Base-by-base conservation (phyloP, 2,329 filamentous ascomycete genomes). In the Sarocladium strictum region DNA sequence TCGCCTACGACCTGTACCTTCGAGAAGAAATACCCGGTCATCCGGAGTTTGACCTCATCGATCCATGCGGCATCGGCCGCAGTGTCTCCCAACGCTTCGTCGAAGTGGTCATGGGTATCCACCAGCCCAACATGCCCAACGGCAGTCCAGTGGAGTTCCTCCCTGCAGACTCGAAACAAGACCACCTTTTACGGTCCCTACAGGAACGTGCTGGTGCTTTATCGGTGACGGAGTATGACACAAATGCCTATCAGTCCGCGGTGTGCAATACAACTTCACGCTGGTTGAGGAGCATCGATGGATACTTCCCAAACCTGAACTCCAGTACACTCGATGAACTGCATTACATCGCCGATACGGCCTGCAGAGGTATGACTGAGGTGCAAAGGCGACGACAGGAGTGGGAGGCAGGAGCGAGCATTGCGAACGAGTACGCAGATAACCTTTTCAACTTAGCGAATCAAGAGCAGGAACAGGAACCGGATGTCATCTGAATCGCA, bases 41-140 rank as follows among this genome's bases (percentile, higher is more conserved):
- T n/a, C 59, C 62, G 3, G 65, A 65, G 3, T 73, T 75, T 54
- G 74, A 77, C 60, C 60, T 74, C 35, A 58, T 61, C 24, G 75
- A 77, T 57, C 74, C 74, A 6, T 69, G 70, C 53, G 67, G 69
- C 2, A 65, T 74, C 23, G 65, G 65, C 11, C 69, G 74, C 38
- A 67, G 64, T 54, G 54, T 76, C 19, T 72, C 72, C 21, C 72
- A 76, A 61, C 73, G 74, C 50, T 77, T 77, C 56, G 73, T 76
- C 54, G 74, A 77, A 58, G 72, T 76, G 3, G 69, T 68, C 32
- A 67, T 62, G 56, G 74, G 74, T 26, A 60, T 73, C 32, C 58
- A 62, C 45, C 74, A 76, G 56, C 71, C 72, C 15, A 58, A 62
- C 21, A 59, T 62, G 17, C 61, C 65, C 1, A 62, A 63, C 2